Evolutionary conservation across 2,329 filamentous ascomycete genomes (phyloP).

Genomic region (Fusarium proliferatum): DNA sequence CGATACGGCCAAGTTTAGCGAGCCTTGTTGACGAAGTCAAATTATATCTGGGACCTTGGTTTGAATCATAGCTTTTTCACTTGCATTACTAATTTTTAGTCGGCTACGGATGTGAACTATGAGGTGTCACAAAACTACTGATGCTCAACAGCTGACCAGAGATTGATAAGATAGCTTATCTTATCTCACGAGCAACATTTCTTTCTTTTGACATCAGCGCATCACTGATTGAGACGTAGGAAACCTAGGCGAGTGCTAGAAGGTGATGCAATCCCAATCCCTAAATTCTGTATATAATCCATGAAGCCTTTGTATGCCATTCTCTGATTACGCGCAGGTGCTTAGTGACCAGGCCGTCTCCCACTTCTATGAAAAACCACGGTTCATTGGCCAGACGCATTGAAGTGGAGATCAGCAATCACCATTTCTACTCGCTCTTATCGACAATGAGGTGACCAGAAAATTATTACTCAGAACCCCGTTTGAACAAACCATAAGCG

Average conservation of each 20-base stretch:
- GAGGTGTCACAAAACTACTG: too few species aligned
- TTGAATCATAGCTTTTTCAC: too few species aligned
- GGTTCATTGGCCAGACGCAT: neutral
- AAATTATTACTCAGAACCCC: neutral
- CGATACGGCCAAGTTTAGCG: neutral
- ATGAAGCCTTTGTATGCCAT: fast-evolving
- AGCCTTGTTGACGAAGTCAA: neutral
- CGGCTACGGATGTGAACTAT: too few species aligned
- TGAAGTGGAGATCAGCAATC: neutral
- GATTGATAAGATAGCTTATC: neutral
- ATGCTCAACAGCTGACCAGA: too few species aligned
- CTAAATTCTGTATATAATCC: neutral
- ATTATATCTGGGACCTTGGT: too few species aligned
- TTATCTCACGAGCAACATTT: neutral
- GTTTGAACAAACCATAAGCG: too few species aligned
- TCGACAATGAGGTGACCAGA: fast-evolving
- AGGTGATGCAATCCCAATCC: neutral
- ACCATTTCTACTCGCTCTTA: neutral
- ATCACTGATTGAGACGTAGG: neutral
- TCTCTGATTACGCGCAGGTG: neutral
- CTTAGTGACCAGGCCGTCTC: neutral
- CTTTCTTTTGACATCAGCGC: too few species aligned
- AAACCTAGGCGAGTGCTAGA: fast-evolving
- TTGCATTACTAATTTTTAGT: too few species aligned
- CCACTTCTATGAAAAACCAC: fast-evolving